phyloP scores from a whole-genome alignment of 2,329 filamentous ascomycete species.

The Curvularia sp. region DNA sequence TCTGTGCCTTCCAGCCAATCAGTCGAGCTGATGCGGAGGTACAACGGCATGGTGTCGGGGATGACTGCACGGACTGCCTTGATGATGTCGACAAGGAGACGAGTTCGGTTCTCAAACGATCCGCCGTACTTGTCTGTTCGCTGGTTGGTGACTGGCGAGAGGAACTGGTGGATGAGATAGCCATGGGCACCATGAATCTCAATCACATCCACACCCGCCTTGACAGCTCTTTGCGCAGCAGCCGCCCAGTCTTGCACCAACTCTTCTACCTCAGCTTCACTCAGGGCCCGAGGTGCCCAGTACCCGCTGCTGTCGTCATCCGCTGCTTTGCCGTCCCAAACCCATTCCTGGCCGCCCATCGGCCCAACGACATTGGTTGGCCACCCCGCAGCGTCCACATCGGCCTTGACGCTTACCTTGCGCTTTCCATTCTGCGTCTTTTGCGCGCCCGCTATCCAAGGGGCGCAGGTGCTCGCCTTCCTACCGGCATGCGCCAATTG shows the following conservation, averaged over 20 bases:
- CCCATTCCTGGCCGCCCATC: conserved; percentile 49
- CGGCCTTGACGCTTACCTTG: conserved; percentile 40
- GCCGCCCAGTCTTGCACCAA: conserved; percentile 50
- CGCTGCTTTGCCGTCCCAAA: conserved; percentile 48
- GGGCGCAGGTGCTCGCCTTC: conserved; percentile 44
- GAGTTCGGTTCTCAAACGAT: conserved; percentile 49
- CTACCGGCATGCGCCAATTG: conserved; percentile 49
- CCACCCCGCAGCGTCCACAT: conserved; percentile 44
- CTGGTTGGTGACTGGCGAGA: conserved; percentile 51
- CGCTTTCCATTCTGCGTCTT: conserved; percentile 28
- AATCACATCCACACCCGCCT: conserved; percentile 48
- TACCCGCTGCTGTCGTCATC: conserved; percentile 44
- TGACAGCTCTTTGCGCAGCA: conserved; percentile 48
- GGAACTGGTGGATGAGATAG: conserved; percentile 53
- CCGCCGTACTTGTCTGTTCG: conserved; percentile 54
- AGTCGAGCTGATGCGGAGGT: conserved; percentile 46
- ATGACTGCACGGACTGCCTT: conserved; percentile 45
- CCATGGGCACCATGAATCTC: conserved; percentile 56
- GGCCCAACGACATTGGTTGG: conserved; percentile 46
- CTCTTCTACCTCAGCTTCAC: conserved; percentile 49
- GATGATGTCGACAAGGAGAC: conserved; percentile 53
- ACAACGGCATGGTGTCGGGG: conserved; percentile 46
- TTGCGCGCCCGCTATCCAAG: conserved; percentile 36
- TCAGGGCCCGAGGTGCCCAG: conserved; percentile 49
- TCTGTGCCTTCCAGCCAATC: conserved; percentile 50